A percentile compares a stretch with the other conserved stretches of the same genome.
phyloP scores from a whole-genome alignment of 768 basidiomycete species.

The Thelephora ganbajun region DNA sequence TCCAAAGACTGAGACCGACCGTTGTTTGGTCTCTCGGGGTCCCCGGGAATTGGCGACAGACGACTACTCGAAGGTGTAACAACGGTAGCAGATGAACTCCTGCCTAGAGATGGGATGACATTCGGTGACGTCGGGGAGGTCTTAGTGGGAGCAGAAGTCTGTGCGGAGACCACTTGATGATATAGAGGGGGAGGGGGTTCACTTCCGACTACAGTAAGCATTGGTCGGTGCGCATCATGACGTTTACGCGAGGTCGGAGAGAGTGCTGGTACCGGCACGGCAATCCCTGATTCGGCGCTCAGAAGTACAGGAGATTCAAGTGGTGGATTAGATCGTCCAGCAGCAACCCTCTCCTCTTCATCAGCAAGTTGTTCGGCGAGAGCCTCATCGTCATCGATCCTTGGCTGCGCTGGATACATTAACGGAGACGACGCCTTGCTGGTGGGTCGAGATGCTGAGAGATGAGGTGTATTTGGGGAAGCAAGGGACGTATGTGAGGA shows the following conservation, averaged over 20 bases:
- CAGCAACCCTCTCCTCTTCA: slow-evolving; percentile 19
- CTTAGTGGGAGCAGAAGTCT: background rate
- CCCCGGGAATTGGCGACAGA: background rate
- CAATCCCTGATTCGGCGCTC: background rate
- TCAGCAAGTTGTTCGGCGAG: slow-evolving; percentile 25
- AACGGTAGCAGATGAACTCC: background rate
- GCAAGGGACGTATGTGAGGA: background rate
- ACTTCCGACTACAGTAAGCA: background rate
- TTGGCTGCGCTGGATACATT: slow-evolving; percentile 1
- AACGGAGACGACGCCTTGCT: background rate
- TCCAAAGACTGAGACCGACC: background rate
- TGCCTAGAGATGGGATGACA: too few species aligned
- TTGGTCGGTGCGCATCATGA: background rate
- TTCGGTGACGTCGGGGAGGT: background rate
- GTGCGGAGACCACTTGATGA: background rate
- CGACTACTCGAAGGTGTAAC: background rate
- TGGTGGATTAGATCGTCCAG: background rate
- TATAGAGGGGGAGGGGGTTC: background rate
- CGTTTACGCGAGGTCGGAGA: background rate
- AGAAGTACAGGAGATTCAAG: background rate
- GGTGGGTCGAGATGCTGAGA: background rate
- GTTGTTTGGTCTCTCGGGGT: too few species aligned
- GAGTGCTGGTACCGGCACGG: too few species aligned
- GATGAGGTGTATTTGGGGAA: background rate
- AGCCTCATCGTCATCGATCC: slow-evolving; percentile 27